These are phyloP conservation scores for Hansenula lynferdii DNA, from an alignment of 1,139 yeast genomes.

Conservation along the genomic window DNA sequence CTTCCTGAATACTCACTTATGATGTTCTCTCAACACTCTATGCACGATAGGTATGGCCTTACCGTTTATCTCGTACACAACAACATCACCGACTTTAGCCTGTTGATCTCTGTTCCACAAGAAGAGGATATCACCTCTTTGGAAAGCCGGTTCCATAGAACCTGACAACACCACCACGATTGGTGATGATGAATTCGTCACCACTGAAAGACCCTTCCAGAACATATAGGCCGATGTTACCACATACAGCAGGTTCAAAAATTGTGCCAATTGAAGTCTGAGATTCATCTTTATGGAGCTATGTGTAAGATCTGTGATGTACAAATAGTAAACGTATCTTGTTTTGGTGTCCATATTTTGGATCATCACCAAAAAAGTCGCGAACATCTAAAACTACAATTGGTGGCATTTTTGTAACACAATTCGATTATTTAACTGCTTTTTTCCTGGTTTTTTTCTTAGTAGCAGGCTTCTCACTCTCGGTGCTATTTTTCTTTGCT, in stretches of 20 bases:
- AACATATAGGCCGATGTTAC: constrained; percentile 87
- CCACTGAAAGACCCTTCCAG: constrained; percentile 79
- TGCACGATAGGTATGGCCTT: constrained; percentile 93
- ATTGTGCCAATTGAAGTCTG: constrained; percentile 42
- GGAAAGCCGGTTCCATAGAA: constrained; percentile 99
- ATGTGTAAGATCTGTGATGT: no score
- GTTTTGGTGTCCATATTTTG: neutral
- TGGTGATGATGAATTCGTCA: constrained; percentile 86
- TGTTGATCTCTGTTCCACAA: constrained; percentile 77
- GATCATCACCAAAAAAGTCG: neutral
- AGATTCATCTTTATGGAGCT: constrained; percentile 27
- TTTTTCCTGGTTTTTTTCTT: no score
- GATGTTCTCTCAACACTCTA: constrained; percentile 84
- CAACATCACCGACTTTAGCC: constrained; percentile 87
- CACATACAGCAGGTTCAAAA: constrained; percentile 69
- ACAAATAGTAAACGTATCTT: no score
- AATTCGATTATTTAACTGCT: no score
- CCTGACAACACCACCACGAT: constrained; percentile 96
- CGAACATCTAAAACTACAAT: neutral
- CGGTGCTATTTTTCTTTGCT: no score
- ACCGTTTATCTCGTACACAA: constrained; percentile 84
- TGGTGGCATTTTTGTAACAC: no score
- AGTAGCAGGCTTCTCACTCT: no score
- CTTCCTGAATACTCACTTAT: constrained; percentile 15
- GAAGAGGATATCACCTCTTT: constrained; percentile 91